These are phyloP conservation scores for Hypoxylon sp. DNA, from an alignment of 2,329 filamentous ascomycete species.

Conservation along the genomic window DNA sequence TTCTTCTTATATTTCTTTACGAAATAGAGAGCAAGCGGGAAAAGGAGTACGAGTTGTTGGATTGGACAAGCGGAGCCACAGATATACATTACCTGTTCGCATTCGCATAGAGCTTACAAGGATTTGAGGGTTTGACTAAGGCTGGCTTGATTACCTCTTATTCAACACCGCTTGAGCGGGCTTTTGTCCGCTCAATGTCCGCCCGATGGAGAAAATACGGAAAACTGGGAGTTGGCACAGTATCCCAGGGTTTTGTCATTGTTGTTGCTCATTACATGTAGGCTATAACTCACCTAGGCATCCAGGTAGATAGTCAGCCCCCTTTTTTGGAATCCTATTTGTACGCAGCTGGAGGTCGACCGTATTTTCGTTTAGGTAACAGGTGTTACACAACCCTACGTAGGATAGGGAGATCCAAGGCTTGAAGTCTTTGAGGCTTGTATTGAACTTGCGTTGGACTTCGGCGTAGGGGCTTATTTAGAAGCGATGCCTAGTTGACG, in stretches of 20 bases:
- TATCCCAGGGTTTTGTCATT: background rate
- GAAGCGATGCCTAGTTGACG: background rate
- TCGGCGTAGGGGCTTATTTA: background rate
- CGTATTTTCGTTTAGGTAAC: background rate
- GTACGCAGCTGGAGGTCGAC: background rate
- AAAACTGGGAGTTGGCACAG: background rate
- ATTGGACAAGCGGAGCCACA: background rate
- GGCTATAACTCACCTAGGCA: background rate
- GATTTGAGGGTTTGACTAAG: background rate
- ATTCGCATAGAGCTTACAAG: background rate
- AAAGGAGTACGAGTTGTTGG: background rate
- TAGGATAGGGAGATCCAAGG: background rate
- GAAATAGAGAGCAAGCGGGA: background rate
- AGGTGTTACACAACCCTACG: background rate
- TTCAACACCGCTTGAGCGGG: background rate
- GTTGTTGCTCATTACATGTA: background rate
- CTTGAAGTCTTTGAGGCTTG: no score
- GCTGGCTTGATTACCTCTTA: background rate
- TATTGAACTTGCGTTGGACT: background rate
- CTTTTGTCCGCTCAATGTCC: background rate
- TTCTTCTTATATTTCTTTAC: background rate
- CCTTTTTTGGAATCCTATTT: background rate
- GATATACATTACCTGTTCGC: background rate
- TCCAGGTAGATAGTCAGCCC: background rate
- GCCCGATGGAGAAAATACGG: background rate